A percentile compares a stretch with the other conserved stretches of the same genome.
Conservation (phyloP, 176 grass and related monocot species). For the Chloris gayana region DNA sequence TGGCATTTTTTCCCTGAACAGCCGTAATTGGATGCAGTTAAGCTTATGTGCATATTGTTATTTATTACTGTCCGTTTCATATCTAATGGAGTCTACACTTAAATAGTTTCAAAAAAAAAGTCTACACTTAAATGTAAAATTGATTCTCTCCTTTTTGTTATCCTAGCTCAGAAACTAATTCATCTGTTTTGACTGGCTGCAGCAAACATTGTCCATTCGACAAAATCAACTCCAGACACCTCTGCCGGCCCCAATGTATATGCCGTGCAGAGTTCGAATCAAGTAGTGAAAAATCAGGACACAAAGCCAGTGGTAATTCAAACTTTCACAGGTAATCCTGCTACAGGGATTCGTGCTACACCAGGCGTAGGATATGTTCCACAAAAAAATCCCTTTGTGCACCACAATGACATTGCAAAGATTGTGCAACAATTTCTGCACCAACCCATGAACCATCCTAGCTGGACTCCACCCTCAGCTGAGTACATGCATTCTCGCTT, state of each 20-base stretch:
- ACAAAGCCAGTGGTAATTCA: conserved; percentile 49
- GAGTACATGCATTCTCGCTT: conserved; percentile 79
- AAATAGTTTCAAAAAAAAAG: too few relatives aligned
- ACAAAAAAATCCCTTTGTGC: conserved; percentile 54
- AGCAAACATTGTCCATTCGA: conserved; percentile 47
- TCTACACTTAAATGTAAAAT: conserved; percentile 17
- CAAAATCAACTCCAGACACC: conserved; percentile 47
- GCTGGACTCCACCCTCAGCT: conserved; percentile 89
- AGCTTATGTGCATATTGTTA: conserved; percentile 11
- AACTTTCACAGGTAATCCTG: conserved; percentile 44
- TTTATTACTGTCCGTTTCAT: not conserved
- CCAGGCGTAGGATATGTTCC: conserved; percentile 50
- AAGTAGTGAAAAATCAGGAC: conserved; percentile 49
- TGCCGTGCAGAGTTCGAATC: conserved; percentile 49
- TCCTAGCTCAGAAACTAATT: conserved; percentile 44
- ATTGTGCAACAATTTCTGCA: conserved; percentile 66
- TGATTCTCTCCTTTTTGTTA: conserved; percentile 18
- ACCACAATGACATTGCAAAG: conserved; percentile 80
- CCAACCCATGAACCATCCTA: conserved; percentile 54
- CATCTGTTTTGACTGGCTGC: conserved; percentile 19
- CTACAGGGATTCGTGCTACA: conserved; percentile 60
- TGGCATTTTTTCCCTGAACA: not conserved
- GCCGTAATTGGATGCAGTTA: not conserved
- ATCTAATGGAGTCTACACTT: not conserved
- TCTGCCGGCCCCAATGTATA: conserved; percentile 51